Evolutionary conservation across 805 yeast genomes (phyloP).

Genomic region (Wickerhamomyces ciferrii): DNA sequence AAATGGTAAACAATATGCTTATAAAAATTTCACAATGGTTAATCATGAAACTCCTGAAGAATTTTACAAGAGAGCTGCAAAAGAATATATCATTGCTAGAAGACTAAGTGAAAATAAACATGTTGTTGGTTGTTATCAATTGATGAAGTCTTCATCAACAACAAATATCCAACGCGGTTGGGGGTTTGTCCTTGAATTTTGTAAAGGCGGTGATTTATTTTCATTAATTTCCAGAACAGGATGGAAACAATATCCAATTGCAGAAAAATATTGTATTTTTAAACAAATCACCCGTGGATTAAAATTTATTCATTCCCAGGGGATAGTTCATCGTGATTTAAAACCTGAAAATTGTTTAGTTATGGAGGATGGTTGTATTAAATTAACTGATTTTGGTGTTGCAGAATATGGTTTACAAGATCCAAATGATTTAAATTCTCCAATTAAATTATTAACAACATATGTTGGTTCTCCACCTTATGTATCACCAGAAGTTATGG

Average conservation of each 20-base stretch:
- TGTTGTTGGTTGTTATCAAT: constrained; percentile 48
- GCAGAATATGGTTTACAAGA: constrained; percentile 56
- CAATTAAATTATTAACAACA: constrained; percentile 29
- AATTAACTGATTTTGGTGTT: constrained; percentile 75
- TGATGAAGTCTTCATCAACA: constrained; percentile 54
- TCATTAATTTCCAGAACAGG: constrained; percentile 47
- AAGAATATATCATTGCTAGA: constrained; percentile 60
- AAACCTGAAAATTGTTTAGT: constrained; percentile 70
- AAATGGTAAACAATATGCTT: constrained; percentile 46
- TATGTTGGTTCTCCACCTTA: constrained; percentile 80
- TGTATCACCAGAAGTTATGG: constrained; percentile 72
- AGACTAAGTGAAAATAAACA: constrained; percentile 52
- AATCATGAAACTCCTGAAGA: constrained; percentile 57
- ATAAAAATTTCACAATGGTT: constrained; percentile 59
- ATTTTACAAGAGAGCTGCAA: constrained; percentile 58
- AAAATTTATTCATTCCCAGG: constrained; percentile 56
- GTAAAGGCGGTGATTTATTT: constrained; percentile 59
- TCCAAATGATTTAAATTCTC: constrained; percentile 43
- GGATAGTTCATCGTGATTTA: constrained; percentile 67
- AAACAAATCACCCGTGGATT: constrained; percentile 64
- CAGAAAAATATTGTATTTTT: constrained; percentile 60
- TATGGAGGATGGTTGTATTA: constrained; percentile 54
- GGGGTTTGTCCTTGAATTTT: constrained; percentile 69
- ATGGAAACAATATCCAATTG: constrained; percentile 48
- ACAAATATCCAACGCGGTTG: constrained; percentile 56